Evolutionary conservation across 2,329 filamentous ascomycete genomes (phyloP).

Genomic region (Aspergillus ochraceoroseus): DNA sequence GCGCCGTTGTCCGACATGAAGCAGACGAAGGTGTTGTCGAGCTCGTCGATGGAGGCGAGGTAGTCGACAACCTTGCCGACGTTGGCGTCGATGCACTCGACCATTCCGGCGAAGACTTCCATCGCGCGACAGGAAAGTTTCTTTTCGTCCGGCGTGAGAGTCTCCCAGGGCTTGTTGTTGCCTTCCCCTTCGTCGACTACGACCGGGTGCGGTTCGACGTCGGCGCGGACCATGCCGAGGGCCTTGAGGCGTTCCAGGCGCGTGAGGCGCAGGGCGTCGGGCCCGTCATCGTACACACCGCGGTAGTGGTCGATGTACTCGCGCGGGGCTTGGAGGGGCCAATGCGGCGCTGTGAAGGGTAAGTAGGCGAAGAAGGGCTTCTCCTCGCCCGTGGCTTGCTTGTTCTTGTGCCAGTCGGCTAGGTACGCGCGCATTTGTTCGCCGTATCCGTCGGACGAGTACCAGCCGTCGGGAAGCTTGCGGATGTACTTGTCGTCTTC

Average conservation of each 20-base stretch:
- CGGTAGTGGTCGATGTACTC: conserved; percentile 55
- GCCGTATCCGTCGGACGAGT: conserved; percentile 52
- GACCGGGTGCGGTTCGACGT: conserved; percentile 41
- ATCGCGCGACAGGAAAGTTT: conserved; percentile 48
- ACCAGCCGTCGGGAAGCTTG: conserved; percentile 50
- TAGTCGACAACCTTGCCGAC: conserved; percentile 57
- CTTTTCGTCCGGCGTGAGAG: conserved; percentile 37
- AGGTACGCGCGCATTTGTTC: conserved; percentile 52
- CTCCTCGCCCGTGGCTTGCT: conserved; percentile 25
- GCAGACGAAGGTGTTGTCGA: conserved; percentile 60
- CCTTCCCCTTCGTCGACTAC: conserved; percentile 47
- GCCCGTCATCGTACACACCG: conserved; percentile 58
- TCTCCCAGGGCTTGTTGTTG: conserved; percentile 38
- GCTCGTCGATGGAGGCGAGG: conserved; percentile 52
- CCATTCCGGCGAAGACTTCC: conserved; percentile 62
- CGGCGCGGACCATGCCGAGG: conserved; percentile 51
- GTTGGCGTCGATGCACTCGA: conserved; percentile 57
- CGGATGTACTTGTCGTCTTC: conserved; percentile 44
- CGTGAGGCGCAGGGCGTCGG: conserved; percentile 51
- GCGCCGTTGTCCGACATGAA: conserved; percentile 63
- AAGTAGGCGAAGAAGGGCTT: conserved; percentile 57
- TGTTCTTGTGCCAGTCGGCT: conserved; percentile 44
- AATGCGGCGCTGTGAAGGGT: conserved; percentile 60
- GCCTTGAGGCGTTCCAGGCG: conserved; percentile 54
- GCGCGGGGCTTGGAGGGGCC: conserved; percentile 57